phyloP scores from a whole-genome alignment of 1,139 yeast genomes.

The Taphrina flavorubra region DNA sequence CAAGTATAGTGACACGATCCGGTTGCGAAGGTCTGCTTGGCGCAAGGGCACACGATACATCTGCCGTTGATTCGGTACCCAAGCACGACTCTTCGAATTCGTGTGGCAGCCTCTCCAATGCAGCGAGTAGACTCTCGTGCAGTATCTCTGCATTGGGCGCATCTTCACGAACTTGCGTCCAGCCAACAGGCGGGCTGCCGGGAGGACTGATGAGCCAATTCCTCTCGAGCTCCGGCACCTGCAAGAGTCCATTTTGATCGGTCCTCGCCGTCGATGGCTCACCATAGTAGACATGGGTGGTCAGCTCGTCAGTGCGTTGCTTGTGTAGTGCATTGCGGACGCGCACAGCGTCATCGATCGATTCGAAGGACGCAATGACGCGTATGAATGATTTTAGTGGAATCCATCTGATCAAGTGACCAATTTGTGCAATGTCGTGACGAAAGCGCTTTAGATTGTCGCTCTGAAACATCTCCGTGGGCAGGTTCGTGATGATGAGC shows the following conservation, averaged over 20 bases:
- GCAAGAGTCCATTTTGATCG: constrained; percentile 43
- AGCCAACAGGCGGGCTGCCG: constrained; percentile 56
- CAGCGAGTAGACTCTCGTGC: constrained; percentile 23
- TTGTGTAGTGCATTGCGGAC: constrained; percentile 44
- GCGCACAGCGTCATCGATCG: constrained; percentile 48
- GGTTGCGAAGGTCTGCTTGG: neutral
- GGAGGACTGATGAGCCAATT: constrained; percentile 57
- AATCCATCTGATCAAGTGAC: constrained; percentile 48
- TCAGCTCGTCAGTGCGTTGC: neutral
- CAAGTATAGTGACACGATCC: neutral
- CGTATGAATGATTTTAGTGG: constrained; percentile 53
- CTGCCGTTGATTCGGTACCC: neutral
- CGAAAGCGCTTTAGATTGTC: constrained; percentile 10
- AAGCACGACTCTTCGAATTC: constrained; percentile 4
- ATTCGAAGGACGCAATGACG: constrained; percentile 51
- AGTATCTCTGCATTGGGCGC: constrained; percentile 49
- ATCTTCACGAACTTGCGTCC: constrained; percentile 53
- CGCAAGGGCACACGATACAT: too few relatives aligned
- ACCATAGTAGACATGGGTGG: constrained; percentile 43
- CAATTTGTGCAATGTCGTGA: constrained; percentile 1
- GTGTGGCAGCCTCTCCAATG: constrained; percentile 11
- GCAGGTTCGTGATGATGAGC: constrained; percentile 35
- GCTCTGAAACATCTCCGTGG: constrained; percentile 10
- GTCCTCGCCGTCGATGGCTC: constrained; percentile 43
- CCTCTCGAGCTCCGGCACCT: constrained; percentile 54